Conservation (phyloP, 768 basidiomycete genomes). For the Suillus placidus region DNA sequence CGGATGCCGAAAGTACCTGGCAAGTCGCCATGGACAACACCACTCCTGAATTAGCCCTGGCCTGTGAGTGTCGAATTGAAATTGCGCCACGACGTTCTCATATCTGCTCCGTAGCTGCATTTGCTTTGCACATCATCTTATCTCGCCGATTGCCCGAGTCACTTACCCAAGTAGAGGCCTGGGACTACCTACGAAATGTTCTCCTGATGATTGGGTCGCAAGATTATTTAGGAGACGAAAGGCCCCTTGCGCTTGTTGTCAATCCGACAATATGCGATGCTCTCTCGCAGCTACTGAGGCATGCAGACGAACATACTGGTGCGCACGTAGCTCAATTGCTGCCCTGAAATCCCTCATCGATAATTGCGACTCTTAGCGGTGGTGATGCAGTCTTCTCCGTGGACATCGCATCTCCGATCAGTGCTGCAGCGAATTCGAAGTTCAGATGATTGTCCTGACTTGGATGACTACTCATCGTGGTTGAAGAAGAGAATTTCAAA, state of each 20-base stretch:
- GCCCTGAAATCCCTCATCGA: background rate
- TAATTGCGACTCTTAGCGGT: background rate
- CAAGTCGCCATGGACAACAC: slow-evolving; percentile 31
- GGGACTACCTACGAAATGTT: slow-evolving; percentile 51
- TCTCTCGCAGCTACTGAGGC: slow-evolving; percentile 41
- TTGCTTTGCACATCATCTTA: slow-evolving; percentile 47
- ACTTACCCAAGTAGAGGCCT: slow-evolving; percentile 45
- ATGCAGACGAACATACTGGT: slow-evolving; percentile 30
- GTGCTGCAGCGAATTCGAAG: slow-evolving; percentile 39
- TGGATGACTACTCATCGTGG: slow-evolving; percentile 28
- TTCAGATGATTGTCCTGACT: slow-evolving; percentile 11
- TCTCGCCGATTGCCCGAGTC: slow-evolving; percentile 32
- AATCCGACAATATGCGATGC: slow-evolving; percentile 54
- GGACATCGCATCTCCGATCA: slow-evolving; percentile 49
- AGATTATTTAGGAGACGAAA: slow-evolving; percentile 48
- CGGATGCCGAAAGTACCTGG: slow-evolving; percentile 43
- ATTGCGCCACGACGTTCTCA: slow-evolving; percentile 7
- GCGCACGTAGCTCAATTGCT: slow-evolving; percentile 13
- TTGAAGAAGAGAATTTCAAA: slow-evolving; percentile 36
- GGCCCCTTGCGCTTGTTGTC: slow-evolving; percentile 52
- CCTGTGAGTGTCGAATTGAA: slow-evolving; percentile 39
- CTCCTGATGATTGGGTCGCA: slow-evolving; percentile 51
- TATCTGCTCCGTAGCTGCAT: slow-evolving; percentile 39
- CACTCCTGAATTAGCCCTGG: slow-evolving; percentile 38
- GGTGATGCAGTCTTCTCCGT: slow-evolving; percentile 34